Evolutionary conservation across 768 basidiomycete genomes (phyloP).

Genomic region (Boletales sp.): DNA sequence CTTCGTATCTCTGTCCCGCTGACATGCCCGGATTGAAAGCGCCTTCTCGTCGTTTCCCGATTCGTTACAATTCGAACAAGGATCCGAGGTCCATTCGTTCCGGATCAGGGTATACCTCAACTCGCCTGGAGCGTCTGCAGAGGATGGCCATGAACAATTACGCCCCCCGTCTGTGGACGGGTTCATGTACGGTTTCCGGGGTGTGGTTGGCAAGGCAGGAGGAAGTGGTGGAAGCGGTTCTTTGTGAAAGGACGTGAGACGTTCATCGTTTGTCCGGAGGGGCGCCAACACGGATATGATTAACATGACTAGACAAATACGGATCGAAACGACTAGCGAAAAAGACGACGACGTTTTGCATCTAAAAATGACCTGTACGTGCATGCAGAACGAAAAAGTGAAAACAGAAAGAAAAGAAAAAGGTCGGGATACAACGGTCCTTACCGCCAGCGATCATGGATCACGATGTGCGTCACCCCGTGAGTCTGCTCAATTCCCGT

Average conservation of each 20-base stretch:
- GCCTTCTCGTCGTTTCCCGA: slow-evolving; percentile 94
- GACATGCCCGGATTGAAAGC: slow-evolving; percentile 36
- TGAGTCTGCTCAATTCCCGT: slow-evolving; percentile 33
- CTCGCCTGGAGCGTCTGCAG: slow-evolving; percentile 14
- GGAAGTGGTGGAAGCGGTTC: slow-evolving; percentile 56
- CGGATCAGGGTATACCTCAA: slow-evolving; percentile 59
- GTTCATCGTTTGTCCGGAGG: too few species aligned
- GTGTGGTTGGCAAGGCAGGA: slow-evolving; percentile 79
- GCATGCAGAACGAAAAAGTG: too few species aligned
- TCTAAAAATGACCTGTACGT: too few species aligned
- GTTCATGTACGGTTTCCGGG: slow-evolving; percentile 74
- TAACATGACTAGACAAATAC: too few species aligned
- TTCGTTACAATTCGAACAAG: slow-evolving; percentile 80
- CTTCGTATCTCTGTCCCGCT: background rate
- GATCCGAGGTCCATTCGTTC: slow-evolving; percentile 82
- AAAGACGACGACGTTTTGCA: too few species aligned
- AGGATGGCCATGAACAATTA: slow-evolving; percentile 19
- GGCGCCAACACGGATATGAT: too few species aligned
- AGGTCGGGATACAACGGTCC: too few species aligned
- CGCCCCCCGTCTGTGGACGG: slow-evolving; percentile 50
- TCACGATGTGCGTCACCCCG: too few species aligned
- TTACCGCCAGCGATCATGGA: too few species aligned
- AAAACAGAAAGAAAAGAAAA: too few species aligned
- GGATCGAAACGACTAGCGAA: too few species aligned
- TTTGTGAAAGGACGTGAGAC: too few species aligned